A percentile compares a stretch with the other conserved stretches of the same genome.
phyloP scores from a whole-genome alignment of 805 yeast species.

The Kazachstania psychrophila region DNA sequence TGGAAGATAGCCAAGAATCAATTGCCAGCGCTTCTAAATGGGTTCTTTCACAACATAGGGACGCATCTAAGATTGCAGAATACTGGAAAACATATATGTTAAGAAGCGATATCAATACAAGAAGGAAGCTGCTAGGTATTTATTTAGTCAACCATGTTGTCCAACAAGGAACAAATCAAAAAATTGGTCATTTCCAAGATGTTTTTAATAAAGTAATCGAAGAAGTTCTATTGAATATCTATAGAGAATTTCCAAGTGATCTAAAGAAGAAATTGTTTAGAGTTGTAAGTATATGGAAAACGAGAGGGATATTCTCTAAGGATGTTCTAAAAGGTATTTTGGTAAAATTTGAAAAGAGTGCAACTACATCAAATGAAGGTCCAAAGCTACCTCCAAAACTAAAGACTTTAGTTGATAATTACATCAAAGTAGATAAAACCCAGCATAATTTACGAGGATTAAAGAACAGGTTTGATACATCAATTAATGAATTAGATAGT shows the following conservation, averaged over 20 bases:
- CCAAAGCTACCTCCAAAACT: slow-evolving; percentile 30
- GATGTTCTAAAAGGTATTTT: slow-evolving; percentile 11
- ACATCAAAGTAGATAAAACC: slow-evolving; percentile 15
- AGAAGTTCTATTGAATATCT: slow-evolving; percentile 30
- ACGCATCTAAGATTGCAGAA: slow-evolving; percentile 19
- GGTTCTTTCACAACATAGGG: slow-evolving; percentile 24
- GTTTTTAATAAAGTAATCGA: slow-evolving; percentile 25
- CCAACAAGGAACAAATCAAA: slow-evolving; percentile 27
- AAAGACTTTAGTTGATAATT: slow-evolving; percentile 21
- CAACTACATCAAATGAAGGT: slow-evolving; percentile 8
- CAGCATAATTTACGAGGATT: slow-evolving; percentile 20
- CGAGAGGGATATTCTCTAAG: slow-evolving; percentile 42
- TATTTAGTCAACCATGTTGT: slow-evolving; percentile 29
- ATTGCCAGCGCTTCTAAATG: slow-evolving; percentile 28
- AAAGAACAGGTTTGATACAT: slow-evolving; percentile 23
- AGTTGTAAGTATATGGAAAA: slow-evolving; percentile 57
- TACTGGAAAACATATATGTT: slow-evolving; percentile 23
- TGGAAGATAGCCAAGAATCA: slow-evolving; percentile 31
- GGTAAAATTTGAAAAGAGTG: slow-evolving; percentile 4
- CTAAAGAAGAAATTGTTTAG: slow-evolving; percentile 45
- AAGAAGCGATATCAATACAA: slow-evolving; percentile 18
- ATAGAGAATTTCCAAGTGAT: slow-evolving; percentile 32
- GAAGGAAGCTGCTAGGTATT: slow-evolving; percentile 24
- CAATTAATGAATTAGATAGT: slow-evolving; percentile 21
- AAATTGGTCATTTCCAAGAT: slow-evolving; percentile 23